Base-by-base conservation (phyloP, 495 filamentous ascomycete genomes). In the Neurospora sp. region DNA sequence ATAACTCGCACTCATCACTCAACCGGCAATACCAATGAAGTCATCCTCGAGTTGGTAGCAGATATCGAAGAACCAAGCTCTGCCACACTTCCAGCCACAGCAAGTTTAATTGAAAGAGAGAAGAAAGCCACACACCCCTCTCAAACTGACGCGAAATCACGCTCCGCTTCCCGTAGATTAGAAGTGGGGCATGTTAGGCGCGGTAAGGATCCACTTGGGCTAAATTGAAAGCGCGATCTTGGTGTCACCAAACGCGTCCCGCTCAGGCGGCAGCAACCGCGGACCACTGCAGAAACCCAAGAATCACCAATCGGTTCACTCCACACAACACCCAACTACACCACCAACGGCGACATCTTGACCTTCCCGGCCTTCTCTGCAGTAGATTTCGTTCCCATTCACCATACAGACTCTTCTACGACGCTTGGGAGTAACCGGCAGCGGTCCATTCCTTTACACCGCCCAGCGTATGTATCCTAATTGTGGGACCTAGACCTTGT, bases 211-310 rank as follows among this genome's bases (percentile, higher is more conserved):
- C 53, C 53, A 65, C 53, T 65, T 65, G 20, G 59, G 65, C 31
- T 42, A 44, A 70, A 68, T 44, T 69, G 70, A 73, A 68, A 70
- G 42, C 76, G 75, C 76, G 76, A 71, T 53, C 31, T 27, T 65
- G 53, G 22, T 35, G 27, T 65, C 27, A 35, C 53, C 53, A 65
- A 35, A 65, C 53, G 53, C 53, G 53, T 65, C 53, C 53, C 53
- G 53, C 53, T 35, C 53, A 65, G 53, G 53, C 53, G 53, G 53
- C 53, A 65, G 53, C 53, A 65, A 65, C 53, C 27, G 53, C 53
- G 53, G 53, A 65, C 53, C 53, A 65, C 53, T 65, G 53, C 53
- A 65, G 53, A 65, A 65, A 35, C 22, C 53, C 53, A 65, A 65
- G 53, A 65, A 65, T 65, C 53, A 65, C 53, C 53, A 65, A 35